Conservation (phyloP, 352 stramenopile genomes). For the Globisporangium rhizosaccharum region DNA sequence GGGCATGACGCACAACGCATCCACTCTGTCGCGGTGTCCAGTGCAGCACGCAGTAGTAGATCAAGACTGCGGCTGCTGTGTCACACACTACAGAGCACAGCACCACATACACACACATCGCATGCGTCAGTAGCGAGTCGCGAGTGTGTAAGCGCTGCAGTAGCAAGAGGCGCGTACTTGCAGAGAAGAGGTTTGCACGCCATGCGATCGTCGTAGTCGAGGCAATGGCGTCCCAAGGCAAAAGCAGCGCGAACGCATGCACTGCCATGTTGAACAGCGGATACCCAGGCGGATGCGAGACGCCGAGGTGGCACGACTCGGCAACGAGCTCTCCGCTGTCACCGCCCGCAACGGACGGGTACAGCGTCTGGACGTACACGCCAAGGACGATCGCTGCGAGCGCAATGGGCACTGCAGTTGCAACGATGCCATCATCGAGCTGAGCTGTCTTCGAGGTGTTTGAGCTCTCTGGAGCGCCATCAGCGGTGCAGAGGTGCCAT, state of each 20-base stretch:
- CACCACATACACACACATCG: neutral
- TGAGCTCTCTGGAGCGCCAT: too few relatives aligned
- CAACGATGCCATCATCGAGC: neutral
- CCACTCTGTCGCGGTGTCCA: conserved; percentile 20
- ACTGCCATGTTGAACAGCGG: conserved; percentile 91
- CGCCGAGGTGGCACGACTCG: conserved; percentile 90
- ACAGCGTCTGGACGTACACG: conserved; percentile 78
- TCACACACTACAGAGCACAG: conserved; percentile 40
- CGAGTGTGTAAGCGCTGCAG: neutral
- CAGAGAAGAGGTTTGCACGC: conserved; percentile 87
- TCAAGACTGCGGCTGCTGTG: conserved; percentile 36
- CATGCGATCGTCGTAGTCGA: conserved; percentile 41
- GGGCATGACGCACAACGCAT: conserved; percentile 16
- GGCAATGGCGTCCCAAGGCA: conserved; percentile 19
- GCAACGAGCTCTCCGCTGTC: conserved; percentile 92
- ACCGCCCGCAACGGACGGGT: conserved; percentile 83
- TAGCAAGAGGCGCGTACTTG: conserved; percentile 25
- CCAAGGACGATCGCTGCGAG: conserved; percentile 26
- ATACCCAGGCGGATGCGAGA: conserved; percentile 93
- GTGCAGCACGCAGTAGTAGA: conserved; percentile 50
- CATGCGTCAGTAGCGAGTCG: neutral
- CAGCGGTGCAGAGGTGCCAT: too few relatives aligned
- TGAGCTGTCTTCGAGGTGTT: neutral
- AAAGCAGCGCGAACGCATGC: conserved; percentile 44
- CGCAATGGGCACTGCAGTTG: neutral